Evolutionary conservation across 345 rosid species (phyloP).

Genomic region (Rhodamnia rubescens): DNA sequence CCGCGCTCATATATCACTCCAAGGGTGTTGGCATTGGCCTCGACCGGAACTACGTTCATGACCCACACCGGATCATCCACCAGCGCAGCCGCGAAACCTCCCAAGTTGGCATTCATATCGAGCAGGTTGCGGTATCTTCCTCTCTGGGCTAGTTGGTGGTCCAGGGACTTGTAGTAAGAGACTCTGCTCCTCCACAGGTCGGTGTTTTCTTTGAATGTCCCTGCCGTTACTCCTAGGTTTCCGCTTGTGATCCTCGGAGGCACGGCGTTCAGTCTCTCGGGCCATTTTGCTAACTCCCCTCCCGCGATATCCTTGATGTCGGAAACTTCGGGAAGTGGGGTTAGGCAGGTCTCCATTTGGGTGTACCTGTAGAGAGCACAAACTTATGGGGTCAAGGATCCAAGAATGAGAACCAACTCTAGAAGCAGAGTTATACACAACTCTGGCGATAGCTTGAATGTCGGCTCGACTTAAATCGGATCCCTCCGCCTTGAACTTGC

Average conservation of each 20-base stretch:
- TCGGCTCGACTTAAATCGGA: not conserved
- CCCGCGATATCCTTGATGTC: conserved; percentile 51
- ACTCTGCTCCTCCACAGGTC: conserved; percentile 65
- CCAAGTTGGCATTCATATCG: conserved; percentile 73
- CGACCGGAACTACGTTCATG: conserved; percentile 69
- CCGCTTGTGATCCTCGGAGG: conserved; percentile 79
- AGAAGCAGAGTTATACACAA: not conserved
- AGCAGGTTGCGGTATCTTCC: conserved; percentile 88
- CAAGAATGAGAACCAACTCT: not conserved
- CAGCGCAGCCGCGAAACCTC: conserved; percentile 84
- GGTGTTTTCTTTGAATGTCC: conserved; percentile 36
- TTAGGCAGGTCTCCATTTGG: conserved; percentile 70
- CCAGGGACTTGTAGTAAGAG: conserved; percentile 55
- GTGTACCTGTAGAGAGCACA: conserved; percentile 49
- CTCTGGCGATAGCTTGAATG: not conserved
- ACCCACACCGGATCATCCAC: conserved; percentile 76
- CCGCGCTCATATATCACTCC: conserved; percentile 89
- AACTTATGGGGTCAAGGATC: not conserved
- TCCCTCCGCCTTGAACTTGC: not conserved
- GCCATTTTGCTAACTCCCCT: conserved; percentile 71
- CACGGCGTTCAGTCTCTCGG: conserved; percentile 49
- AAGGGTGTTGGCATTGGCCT: conserved; percentile 50
- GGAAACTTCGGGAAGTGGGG: conserved; percentile 69
- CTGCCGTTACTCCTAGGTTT: conserved; percentile 42
- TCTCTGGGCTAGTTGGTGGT: conserved; percentile 42